Evolutionary conservation across 352 stramenopile species (phyloP).

Genomic region (Phytopythium kandeliae): DNA sequence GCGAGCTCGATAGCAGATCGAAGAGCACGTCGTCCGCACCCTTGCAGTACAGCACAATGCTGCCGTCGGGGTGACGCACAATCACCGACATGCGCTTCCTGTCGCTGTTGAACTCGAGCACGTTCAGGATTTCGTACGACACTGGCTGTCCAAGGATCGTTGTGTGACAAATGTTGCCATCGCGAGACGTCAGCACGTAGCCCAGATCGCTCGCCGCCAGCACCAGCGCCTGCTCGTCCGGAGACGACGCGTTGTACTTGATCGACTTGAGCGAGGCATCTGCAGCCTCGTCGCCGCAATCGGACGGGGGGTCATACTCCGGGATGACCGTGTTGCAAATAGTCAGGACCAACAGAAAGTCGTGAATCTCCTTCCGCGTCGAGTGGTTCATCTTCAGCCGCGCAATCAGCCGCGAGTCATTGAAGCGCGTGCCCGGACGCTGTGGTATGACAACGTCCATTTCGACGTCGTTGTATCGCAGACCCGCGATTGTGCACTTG

Average conservation of each 20-base stretch:
- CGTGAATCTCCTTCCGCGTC: constrained; percentile 81
- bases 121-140: constrained; percentile 92
- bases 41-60: constrained; percentile 82
- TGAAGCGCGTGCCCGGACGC: constrained; percentile 72
- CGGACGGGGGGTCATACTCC: constrained; percentile 38
- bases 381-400: constrained; percentile 76
- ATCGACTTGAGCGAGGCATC: constrained; percentile 11
- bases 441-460: constrained; percentile 30
- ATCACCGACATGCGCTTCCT: constrained; percentile 99
- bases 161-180: constrained; percentile 63
- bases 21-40: constrained; percentile 80
- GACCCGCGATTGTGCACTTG: constrained; percentile 89
- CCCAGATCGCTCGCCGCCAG: constrained; percentile 68
- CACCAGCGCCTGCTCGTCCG: constrained; percentile 79
- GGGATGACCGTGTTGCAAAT: constrained; percentile 88
- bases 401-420: constrained; percentile 63
- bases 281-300: constrained; percentile 11
- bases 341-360: constrained; percentile 77
- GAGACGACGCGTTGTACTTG: constrained; percentile 84
- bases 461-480: constrained; percentile 90
- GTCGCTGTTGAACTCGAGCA: constrained; percentile 98
- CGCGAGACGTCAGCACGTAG: constrained; percentile 59
- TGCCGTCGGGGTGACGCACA: constrained; percentile 72
- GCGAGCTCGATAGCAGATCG: constrained; percentile 50
- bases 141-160: constrained; percentile 54